Evolutionary conservation across 495 filamentous ascomycete species (phyloP), one percentile per base, ranked within the genome.

Genomic region (Penicillium parvum): DNA sequence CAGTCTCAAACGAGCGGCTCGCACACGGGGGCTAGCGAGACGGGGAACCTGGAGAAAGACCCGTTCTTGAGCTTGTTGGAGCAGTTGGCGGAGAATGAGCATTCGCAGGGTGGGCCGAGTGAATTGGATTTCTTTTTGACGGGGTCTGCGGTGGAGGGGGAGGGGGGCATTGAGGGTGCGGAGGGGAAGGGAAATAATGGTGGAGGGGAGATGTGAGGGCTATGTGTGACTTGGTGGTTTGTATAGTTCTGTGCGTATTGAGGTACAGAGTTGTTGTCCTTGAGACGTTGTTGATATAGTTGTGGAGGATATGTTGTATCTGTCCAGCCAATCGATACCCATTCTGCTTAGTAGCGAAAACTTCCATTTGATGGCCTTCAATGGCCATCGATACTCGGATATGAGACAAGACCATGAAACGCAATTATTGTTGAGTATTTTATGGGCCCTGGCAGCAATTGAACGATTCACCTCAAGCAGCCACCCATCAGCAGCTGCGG

Each of bases 31-130:
- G 47, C 52, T 1, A 61, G 59, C 17, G 61, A 62, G 10, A 46
- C 44, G 2, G 51, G 49, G 2, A 39, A 43, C n/a, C 29, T 58
- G 2, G 86, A 89, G 43, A 88, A 84, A 41, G 86, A 91, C 55
- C 86, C 86, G 3, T 91, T 91, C 51, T 54, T 91, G 19, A 85
- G 79, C 45, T 57, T 91, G 33, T 68, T 91, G 25, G 86, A 91
- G 57, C 86, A 89, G 65, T 63, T 91, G 42, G 85, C 85, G 0
- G 84, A 89, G 61, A 88, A 86, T 54, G 86, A 88, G 55, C 62
- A 77, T 37, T 63, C 66, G 21, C 72, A 66, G 32, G 72, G 73
- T 5, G 76, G 79, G 17, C 82, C 81, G 19, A 85, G 78, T 53
- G 84, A 88, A 56, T 52, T 85, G 44, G 83, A 85, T 48, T 90